Base-by-base conservation (phyloP, 371 early-diverging fungal species). In the Rhizomucor miehei region DNA sequence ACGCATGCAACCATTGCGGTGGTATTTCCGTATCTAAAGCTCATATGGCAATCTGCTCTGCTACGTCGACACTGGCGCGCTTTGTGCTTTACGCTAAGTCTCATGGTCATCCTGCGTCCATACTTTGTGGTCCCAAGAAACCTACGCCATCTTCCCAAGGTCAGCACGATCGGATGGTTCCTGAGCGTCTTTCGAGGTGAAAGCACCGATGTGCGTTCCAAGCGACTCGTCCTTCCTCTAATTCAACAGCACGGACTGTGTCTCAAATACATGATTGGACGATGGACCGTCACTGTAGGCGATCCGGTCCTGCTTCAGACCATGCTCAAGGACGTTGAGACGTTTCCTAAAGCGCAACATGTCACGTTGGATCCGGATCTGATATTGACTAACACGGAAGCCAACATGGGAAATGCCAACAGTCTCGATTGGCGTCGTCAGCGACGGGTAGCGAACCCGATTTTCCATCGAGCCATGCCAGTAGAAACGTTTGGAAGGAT, bases 391-490 rank as follows among this genome's bases (percentile, higher is more conserved):
- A 59, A 50, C 39, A 19, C 16, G 19, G 50, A 49, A 38, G 44
- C 54, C 14, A 59, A 59, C 13, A 47, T 59, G 46, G 47, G 46
- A n/a, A 57, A 47, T 29, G 51, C 64, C 10, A 50, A 56, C 13
- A 36, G 43, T 25, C 48, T 44, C 20, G 53, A 40, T 3, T 67
- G 67, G 67, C 52, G 58, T 19, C 52, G 57, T 1, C 67, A 67
- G 17, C 59, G 67, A 34, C 40, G 49, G 17, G 65, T 69, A 10
- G 67, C 64, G 1, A 73, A 71, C 14, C 71, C 73, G 1, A 67
- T 60, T 0, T 77, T 77, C 35, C 69, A 67, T 14, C 54, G 67
- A 17, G 48, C 62, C 1, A 62, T 66, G 60, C 65, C 74, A 0
- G 37, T 70, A 1, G 58, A 60, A 12, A 23, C 46, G 4, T 71